Percentiles rank a stretch among this genome's conserved stretches.
These are phyloP conservation scores for Kazachstania sp. DNA, from an alignment of 1,139 yeast genomes.

Conservation along the genomic window DNA sequence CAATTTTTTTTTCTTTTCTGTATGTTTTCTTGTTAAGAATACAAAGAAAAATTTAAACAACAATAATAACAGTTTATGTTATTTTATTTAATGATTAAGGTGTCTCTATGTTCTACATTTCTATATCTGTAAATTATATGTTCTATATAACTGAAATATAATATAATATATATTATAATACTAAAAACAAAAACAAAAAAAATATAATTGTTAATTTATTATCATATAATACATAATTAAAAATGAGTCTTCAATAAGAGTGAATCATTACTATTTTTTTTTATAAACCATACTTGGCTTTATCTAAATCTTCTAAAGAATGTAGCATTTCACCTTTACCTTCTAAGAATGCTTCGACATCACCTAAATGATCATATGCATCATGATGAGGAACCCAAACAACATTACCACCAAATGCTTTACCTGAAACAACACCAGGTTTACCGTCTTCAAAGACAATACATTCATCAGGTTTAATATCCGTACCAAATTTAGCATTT, in stretches of 20 bases:
- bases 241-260: not conserved
- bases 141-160: not conserved
- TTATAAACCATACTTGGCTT: constrained; percentile 38
- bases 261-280: not conserved
- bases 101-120: not conserved
- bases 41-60: not conserved
- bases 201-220: not conserved
- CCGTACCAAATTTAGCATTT: constrained; percentile 42
- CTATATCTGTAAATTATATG: not conserved
- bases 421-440: constrained; percentile 80
- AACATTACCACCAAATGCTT: constrained; percentile 75
- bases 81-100: too few relatives aligned
- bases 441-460: constrained; percentile 90
- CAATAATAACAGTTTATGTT: not conserved
- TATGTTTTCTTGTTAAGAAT: not conserved
- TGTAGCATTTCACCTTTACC: constrained; percentile 50
- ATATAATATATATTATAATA: not conserved
- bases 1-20: not conserved
- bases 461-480: constrained; percentile 65
- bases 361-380: constrained; percentile 46
- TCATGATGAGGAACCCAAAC: constrained; percentile 87
- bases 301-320: constrained; percentile 49
- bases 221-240: not conserved
- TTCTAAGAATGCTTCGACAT: constrained; percentile 42
- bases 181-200: not conserved